These are phyloP conservation scores for Triticum aestivum DNA, from an alignment of 176 grass and related monocot species.

Conservation along the genomic window DNA sequence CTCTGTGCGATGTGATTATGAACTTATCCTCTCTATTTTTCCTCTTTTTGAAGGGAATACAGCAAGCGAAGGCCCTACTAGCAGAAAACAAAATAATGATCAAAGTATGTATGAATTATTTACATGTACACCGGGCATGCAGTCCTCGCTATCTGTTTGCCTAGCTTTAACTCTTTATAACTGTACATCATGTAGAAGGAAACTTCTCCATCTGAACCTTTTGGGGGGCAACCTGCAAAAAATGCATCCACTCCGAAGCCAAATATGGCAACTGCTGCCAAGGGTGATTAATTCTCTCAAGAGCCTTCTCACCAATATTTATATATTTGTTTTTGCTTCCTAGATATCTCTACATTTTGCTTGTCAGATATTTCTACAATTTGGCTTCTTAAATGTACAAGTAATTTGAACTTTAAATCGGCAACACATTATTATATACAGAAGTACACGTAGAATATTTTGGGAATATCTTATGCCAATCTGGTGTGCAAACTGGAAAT, in stretches of 20 bases:
- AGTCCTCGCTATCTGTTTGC: background rate
- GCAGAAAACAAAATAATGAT: slow-evolving; percentile 15
- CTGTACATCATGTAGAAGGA: background rate
- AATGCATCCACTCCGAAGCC: slow-evolving; percentile 9
- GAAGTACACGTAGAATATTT: background rate
- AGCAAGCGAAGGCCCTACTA: slow-evolving; percentile 5
- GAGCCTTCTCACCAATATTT: background rate
- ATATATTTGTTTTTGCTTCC: background rate
- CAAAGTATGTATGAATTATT: background rate
- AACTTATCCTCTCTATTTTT: background rate
- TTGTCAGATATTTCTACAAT: background rate
- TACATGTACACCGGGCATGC: background rate
- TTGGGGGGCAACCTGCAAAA: background rate
- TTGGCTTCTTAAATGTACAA: background rate
- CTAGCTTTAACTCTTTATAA: background rate
- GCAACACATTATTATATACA: background rate
- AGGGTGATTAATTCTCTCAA: background rate
- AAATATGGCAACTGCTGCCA: background rate
- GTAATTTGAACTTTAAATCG: background rate
- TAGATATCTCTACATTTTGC: background rate
- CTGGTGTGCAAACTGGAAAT: background rate
- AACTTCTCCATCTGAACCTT: slow-evolving; percentile 1
- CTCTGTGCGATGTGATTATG: background rate
- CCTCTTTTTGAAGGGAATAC: slow-evolving; percentile 10
- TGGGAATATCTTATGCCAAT: background rate